These are phyloP conservation scores for Vicia sativa DNA, from an alignment of 306 rosid genomes.

Conservation along the genomic window DNA sequence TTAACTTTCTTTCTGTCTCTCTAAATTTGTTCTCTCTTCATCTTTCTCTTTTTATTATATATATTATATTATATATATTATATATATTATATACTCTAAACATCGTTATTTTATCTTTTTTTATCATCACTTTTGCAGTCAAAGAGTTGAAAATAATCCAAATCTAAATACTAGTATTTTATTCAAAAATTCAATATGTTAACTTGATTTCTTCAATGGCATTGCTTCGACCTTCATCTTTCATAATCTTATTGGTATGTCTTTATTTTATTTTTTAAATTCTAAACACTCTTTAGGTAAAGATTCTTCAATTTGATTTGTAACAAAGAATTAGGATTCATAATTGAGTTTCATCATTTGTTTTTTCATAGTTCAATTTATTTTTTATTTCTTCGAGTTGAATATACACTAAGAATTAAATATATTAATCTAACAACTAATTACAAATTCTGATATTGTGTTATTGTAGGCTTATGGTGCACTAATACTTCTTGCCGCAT, in stretches of 20 bases:
- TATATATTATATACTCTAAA: too few relatives aligned
- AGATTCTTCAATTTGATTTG: slow-evolving; percentile 2
- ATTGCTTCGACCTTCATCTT: slow-evolving; percentile 34
- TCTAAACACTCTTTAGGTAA: too few relatives aligned
- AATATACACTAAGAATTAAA: neutral
- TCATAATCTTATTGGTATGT: slow-evolving; percentile 33
- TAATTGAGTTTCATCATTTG: neutral
- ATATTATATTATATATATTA: too few relatives aligned
- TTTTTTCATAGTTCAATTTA: neutral
- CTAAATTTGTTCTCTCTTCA: neutral
- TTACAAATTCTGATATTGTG: slow-evolving; percentile 10
- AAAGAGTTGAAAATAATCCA: neutral
- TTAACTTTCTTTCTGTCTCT: neutral
- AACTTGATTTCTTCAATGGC: slow-evolving; percentile 38
- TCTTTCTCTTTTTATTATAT: neutral
- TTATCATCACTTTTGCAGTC: neutral
- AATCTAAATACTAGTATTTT: neutral
- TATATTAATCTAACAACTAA: too few relatives aligned
- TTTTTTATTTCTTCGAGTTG: neutral
- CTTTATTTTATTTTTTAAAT: too few relatives aligned
- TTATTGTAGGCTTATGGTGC: slow-evolving; percentile 41
- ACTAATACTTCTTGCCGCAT: slow-evolving; percentile 4
- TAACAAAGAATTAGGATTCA: neutral
- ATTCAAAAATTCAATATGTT: neutral
- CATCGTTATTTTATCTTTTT: neutral